Evolutionary conservation across 192 early-diverging fungal genomes (phyloP), one percentile per base, ranked within the genome.

Genomic region (Mortierella alpina): DNA sequence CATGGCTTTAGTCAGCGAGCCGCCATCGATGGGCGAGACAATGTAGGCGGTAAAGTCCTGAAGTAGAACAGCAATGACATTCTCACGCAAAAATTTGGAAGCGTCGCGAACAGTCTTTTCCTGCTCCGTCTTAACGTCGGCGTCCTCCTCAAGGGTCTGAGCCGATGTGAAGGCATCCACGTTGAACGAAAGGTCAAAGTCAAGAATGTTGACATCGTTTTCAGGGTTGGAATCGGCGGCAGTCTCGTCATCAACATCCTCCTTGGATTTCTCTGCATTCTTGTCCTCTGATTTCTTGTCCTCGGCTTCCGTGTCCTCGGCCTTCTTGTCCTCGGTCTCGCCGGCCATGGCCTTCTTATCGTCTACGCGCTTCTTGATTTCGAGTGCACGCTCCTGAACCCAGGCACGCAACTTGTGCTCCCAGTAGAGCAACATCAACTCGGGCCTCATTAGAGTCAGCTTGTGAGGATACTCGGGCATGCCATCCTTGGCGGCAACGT

Each of bases 401-500:
- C 87, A 88, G 51, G 73, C 66, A 55, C 93, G 90, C 17, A 94
- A 77, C 64, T 92, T 92, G 59, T 89, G 86, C 65, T 97, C 94
- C 90, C 93, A 96, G 90, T 90, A 98, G 5, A 90, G 63, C 39
- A 93, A 90, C 46, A 97, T 83, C 59, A 99, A 84, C 84, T 99
- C 97, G 7, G 91, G 92, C 62, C 97, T 88, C 79, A 99, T 80
- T 45, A 99, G 83, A 7, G 92, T 86, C 76, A 97, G 82, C 62
- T 90, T 85, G 81, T 98, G 96, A 15, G 96, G 97, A 73, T 99
- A 99, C 17, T 83, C 83, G 8, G 92, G 92, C 52, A 90, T 73
- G 9, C 77, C 84, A 59, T 90, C 84, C 63, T 84, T 90, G 48
- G 87, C 87, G n/a, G 65, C 54, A 55, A 89, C 87, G 69, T 91